phyloP scores from a whole-genome alignment of 2,329 filamentous ascomycete species.

The Aspergillus aculeatinus region DNA sequence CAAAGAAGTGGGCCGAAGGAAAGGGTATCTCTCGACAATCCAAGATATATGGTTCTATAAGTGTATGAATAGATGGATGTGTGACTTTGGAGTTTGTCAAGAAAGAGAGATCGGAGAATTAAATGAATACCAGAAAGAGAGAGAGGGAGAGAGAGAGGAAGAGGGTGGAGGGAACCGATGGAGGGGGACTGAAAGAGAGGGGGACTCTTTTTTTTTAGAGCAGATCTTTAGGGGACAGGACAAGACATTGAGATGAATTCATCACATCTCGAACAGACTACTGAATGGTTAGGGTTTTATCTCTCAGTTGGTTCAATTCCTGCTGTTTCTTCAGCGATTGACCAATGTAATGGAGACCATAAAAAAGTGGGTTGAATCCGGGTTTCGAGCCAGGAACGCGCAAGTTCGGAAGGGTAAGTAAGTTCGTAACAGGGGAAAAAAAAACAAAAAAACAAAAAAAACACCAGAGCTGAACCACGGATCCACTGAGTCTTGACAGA shows the following conservation, averaged over 20 bases:
- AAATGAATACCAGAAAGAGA: neutral
- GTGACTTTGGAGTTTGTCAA: neutral
- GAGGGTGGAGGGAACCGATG: neutral
- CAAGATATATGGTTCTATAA: too few species aligned
- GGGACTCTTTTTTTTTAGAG: neutral
- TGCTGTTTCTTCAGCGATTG: neutral
- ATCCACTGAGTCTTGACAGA: neutral
- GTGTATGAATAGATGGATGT: neutral
- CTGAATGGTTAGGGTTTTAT: neutral
- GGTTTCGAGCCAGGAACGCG: neutral
- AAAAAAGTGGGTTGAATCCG: neutral
- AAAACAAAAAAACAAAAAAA: conserved; percentile 1
- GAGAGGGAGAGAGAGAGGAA: neutral
- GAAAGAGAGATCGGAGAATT: neutral
- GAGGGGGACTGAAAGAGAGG: neutral
- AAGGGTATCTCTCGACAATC: too few species aligned
- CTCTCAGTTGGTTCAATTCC: too few species aligned
- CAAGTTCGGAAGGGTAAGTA: neutral
- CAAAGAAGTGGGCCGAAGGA: neutral
- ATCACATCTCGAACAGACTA: neutral
- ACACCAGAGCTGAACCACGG: conserved; percentile 14
- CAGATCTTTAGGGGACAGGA: neutral
- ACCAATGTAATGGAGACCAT: neutral
- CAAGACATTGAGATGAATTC: neutral
- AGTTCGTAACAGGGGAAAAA: neutral